A percentile compares a stretch with the other conserved stretches of the same genome.
These are phyloP conservation scores for Taiwanofungus camphoratus DNA, from an alignment of 1,284 basidiomycete species.

Conservation along the genomic window DNA sequence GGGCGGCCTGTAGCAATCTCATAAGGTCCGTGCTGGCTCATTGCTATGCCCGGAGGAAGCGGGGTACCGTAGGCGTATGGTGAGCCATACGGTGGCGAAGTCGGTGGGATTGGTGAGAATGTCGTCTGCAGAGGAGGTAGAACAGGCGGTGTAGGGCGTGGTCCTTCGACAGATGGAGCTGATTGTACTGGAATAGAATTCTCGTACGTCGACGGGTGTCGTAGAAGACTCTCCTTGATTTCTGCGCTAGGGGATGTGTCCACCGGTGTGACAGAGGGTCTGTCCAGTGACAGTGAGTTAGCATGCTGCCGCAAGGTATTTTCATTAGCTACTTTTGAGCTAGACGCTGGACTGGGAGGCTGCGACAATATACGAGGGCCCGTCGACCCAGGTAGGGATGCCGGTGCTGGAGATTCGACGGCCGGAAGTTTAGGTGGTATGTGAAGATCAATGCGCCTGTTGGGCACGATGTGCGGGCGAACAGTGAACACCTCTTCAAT, in stretches of 20 bases:
- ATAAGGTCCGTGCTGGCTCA: conserved; percentile 70
- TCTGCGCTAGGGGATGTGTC: conserved; percentile 18
- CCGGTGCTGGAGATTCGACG: neutral
- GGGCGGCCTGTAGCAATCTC: conserved; percentile 74
- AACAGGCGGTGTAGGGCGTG: conserved; percentile 32
- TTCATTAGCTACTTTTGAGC: neutral
- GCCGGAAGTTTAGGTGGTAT: conserved; percentile 1
- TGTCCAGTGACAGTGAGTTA: neutral
- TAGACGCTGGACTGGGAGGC: conserved; percentile 2
- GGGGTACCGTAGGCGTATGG: conserved; percentile 55
- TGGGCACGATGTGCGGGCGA: conserved; percentile 36
- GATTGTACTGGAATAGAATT: conserved; percentile 12
- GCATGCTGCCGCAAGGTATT: conserved; percentile 33
- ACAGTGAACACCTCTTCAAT: conserved; percentile 55
- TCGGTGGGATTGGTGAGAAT: conserved; percentile 49
- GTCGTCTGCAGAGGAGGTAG: conserved; percentile 54
- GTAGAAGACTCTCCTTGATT: conserved; percentile 36
- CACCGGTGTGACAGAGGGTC: neutral
- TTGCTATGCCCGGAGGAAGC: conserved; percentile 68
- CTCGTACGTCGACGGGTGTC: conserved; percentile 28
- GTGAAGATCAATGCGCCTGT: conserved; percentile 17
- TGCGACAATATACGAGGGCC: neutral
- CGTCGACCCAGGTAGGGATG: neutral
- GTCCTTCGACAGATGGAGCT: conserved; percentile 17
- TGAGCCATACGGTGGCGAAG: conserved; percentile 55